Conservation (phyloP, 164 flowering plant species). For the Tetracentron sinense region DNA sequence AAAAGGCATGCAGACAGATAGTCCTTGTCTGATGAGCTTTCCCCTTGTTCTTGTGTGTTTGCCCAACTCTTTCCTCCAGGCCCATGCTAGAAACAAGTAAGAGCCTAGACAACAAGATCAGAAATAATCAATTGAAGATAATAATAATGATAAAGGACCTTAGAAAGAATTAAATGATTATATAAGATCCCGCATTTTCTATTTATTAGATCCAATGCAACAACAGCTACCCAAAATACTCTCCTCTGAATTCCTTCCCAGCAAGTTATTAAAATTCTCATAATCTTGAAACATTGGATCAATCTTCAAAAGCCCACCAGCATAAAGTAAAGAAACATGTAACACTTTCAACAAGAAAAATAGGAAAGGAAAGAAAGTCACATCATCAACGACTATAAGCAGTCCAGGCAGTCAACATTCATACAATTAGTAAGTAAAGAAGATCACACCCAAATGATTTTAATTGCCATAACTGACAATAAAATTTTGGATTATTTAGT, state of each 20-base stretch:
- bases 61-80: constrained; percentile 24
- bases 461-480: too few species aligned
- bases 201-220: neutral
- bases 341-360: too few species aligned
- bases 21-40: constrained; percentile 24
- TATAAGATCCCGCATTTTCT: neutral
- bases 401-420: too few species aligned
- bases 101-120: constrained; percentile 16
- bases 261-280: too few species aligned
- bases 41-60: constrained; percentile 13
- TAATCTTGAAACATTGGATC: too few species aligned
- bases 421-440: too few species aligned
- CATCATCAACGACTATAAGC: too few species aligned
- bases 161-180: neutral
- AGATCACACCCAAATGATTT: too few species aligned
- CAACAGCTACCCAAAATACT: neutral
- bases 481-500: too few species aligned
- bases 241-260: neutral
- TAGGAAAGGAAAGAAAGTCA: too few species aligned
- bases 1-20: constrained; percentile 55
- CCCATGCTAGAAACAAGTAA: constrained; percentile 33
- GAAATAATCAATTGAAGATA: neutral
- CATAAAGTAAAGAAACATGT: too few species aligned
- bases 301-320: too few species aligned
- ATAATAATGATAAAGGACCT: neutral